A percentile compares a stretch with the other conserved stretches of the same genome.
Conservation (phyloP, 169 alveolate genomes). For the Cryptosporidium canis region DNA sequence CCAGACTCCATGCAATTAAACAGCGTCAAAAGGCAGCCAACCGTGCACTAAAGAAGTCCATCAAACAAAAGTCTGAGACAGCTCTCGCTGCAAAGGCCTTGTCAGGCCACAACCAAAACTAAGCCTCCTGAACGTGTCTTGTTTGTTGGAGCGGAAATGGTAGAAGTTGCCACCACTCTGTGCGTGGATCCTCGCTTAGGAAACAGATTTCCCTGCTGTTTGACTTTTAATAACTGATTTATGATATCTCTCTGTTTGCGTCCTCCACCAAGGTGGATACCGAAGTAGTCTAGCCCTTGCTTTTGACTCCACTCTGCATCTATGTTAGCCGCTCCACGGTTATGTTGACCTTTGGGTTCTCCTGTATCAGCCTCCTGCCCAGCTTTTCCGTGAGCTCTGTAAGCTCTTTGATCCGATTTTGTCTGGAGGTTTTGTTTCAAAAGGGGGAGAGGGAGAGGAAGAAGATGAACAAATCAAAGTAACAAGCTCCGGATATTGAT, state of each 20-base stretch:
- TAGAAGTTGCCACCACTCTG: background rate
- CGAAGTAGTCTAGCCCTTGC: too few relatives aligned
- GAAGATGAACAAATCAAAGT: background rate
- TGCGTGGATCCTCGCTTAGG: background rate
- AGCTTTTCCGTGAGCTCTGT: conserved; percentile 33
- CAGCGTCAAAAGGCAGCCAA: conserved; percentile 63
- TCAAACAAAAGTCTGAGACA: conserved; percentile 53
- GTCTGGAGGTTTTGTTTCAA: background rate
- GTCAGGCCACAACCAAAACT: conserved; percentile 69
- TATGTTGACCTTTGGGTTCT: conserved; percentile 27
- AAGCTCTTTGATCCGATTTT: conserved; percentile 4
- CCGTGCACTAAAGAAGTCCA: conserved; percentile 72
- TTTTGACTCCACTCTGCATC: too few relatives aligned
- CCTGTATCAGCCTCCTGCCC: conserved; percentile 39
- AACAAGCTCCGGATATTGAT: background rate
- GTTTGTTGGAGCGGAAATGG: background rate
- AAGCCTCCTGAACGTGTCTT: background rate
- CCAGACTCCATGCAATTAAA: conserved; percentile 54
- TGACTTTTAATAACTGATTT: conserved; percentile 25
- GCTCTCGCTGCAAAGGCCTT: conserved; percentile 68
- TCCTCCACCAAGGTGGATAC: too few relatives aligned
- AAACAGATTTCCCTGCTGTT: background rate
- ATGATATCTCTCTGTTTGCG: too few relatives aligned
- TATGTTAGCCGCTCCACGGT: background rate
- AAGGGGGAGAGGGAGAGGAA: background rate